phyloP scores from a whole-genome alignment of 371 early-diverging fungal genomes.

The Apophysomyces ossiformis region DNA sequence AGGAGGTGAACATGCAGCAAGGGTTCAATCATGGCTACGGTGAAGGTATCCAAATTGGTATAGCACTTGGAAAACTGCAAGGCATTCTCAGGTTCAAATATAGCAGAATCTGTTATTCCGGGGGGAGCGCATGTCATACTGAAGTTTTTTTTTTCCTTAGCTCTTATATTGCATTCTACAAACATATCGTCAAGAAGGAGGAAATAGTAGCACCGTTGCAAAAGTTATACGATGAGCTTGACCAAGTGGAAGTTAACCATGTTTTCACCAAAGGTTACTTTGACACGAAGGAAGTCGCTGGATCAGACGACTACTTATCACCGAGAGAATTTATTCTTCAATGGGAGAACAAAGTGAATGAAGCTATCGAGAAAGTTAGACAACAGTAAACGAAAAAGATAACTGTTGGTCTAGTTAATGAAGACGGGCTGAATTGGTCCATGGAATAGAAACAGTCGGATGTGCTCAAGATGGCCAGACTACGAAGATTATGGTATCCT shows the following conservation, averaged over 20 bases:
- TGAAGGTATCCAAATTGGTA: constrained; percentile 54
- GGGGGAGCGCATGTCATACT: neutral
- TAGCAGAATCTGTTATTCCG: neutral
- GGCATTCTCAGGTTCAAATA: constrained; percentile 53
- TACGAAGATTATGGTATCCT: no score
- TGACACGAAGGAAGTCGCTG: constrained; percentile 15
- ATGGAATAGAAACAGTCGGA: no score
- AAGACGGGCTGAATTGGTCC: no score
- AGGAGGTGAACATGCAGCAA: constrained; percentile 63
- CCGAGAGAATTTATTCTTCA: constrained; percentile 19
- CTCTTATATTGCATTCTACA: constrained; percentile 35
- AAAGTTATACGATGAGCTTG: constrained; percentile 35
- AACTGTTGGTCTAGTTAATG: no score
- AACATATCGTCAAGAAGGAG: constrained; percentile 31
- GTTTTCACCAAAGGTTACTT: constrained; percentile 44
- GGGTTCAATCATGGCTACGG: constrained; percentile 67
- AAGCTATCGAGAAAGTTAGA: neutral
- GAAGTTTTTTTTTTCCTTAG: constrained; percentile 18
- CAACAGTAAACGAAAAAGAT: neutral
- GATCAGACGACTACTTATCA: constrained; percentile 17
- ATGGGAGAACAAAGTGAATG: constrained; percentile 22
- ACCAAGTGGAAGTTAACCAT: constrained; percentile 37
- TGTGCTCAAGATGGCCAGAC: no score
- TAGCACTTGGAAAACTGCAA: constrained; percentile 51
- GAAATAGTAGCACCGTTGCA: constrained; percentile 24